Base-by-base conservation (phyloP, 371 early-diverging fungal genomes). In the Mucor circinelloides region DNA sequence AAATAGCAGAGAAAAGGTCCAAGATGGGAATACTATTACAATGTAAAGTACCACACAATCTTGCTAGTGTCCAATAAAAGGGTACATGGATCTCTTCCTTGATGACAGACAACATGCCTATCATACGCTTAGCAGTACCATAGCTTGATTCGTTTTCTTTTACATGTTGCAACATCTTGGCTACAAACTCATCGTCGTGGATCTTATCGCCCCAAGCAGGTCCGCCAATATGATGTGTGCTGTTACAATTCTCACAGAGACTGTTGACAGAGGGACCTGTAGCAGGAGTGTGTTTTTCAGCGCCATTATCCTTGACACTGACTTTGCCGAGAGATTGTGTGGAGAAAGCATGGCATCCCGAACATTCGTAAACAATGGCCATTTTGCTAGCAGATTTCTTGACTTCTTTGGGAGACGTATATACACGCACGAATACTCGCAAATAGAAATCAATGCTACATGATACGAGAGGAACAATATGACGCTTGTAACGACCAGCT, bases 361-460 rank as follows among this genome's bases (percentile, higher is more conserved):
- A 77, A 77, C 99, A 99, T 65, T 88, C 88, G 74, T 93, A 95
- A 10, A 95, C 91, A 55, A 93, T 64, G 5, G 90, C 89, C 5
- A 91, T 90, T 77, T 93, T 91, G 72, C 90, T 91, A 10, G 94
- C 91, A 9, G 89, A 77, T 60, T 86, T 79, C 71, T 96, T 97
- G 32, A 91, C 90, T 69, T 87, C 74, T 23, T 79, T 73, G 2
- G 98, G 88, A n/a, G 90, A 93, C 27, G 89, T 86, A 63, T 85
- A 81, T 3, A 99, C 97, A n/a, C 93, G 90, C 13, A 99, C 95
- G 87, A 99, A 99, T 10, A 99, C 90, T 54, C 99, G 89, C 30
- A 99, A 87, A 80, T 99, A 99, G 75, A 98, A 99, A 85, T 99
- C 99, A 55, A 99, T 97, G 73, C 96, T 96, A 63, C 96, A 90